Evolutionary conservation across 2,329 filamentous ascomycete genomes (phyloP).

Genomic region (Stagonosporopsis cucurbitacearum): DNA sequence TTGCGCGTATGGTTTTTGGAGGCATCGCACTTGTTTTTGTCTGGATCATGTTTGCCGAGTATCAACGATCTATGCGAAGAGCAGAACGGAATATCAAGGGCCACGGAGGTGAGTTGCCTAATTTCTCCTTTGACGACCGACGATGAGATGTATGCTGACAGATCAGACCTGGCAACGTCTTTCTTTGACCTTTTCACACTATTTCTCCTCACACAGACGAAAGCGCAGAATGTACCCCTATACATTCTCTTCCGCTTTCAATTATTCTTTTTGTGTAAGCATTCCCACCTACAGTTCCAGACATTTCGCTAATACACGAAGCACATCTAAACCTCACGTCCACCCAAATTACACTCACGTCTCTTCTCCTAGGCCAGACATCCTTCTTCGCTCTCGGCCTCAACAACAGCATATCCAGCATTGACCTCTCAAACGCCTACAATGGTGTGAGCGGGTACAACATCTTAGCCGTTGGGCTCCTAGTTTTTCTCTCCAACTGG

Average conservation of each 20-base stretch:
- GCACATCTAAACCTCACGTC: slow-evolving; percentile 56
- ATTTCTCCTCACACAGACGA: slow-evolving; percentile 85
- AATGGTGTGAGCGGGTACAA: slow-evolving; percentile 88
- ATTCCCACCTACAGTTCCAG: neutral
- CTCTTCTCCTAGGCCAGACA: slow-evolving; percentile 77
- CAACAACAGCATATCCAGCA: slow-evolving; percentile 93
- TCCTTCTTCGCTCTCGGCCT: slow-evolving; percentile 91
- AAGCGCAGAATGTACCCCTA: slow-evolving; percentile 83
- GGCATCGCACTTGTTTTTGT: slow-evolving; percentile 40
- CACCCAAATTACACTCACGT: slow-evolving; percentile 69
- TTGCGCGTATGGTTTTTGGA: slow-evolving; percentile 48
- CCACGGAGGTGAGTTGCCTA: slow-evolving; percentile 35
- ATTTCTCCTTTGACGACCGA: too few relatives aligned
- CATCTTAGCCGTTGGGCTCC: slow-evolving; percentile 75
- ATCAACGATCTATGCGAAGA: slow-evolving; percentile 30
- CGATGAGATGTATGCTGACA: slow-evolving; percentile 6
- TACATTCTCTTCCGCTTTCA: slow-evolving; percentile 76
- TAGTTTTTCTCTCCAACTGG: slow-evolving; percentile 93
- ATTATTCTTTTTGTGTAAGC: slow-evolving; percentile 58
- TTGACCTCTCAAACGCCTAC: slow-evolving; percentile 93
- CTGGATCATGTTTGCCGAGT: slow-evolving; percentile 41
- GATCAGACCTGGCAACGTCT: slow-evolving; percentile 57
- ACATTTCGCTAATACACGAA: neutral
- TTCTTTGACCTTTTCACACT: slow-evolving; percentile 70
- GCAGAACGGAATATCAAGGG: slow-evolving; percentile 21